phyloP scores from a whole-genome alignment of 257 asterid genomes.

The Nyctanthes arbortristis region DNA sequence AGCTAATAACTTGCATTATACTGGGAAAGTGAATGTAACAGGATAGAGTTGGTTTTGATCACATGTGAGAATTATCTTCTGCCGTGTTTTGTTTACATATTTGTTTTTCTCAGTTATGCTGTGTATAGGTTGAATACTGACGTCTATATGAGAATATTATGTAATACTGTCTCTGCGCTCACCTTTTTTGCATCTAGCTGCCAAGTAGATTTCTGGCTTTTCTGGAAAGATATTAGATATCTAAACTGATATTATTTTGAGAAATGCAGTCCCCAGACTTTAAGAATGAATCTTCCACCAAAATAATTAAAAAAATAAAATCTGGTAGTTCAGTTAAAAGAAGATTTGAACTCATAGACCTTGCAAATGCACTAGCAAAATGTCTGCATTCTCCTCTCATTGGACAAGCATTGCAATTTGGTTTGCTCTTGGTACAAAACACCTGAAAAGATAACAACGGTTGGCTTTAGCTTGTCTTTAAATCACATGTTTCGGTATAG shows the following conservation, averaged over 20 bases:
- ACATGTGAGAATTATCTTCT: neutral
- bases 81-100: neutral
- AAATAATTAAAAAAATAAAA: conserved; percentile 2
- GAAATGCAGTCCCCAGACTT: neutral
- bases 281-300: neutral
- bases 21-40: neutral
- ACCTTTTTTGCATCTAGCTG: neutral
- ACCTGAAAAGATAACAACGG: conserved; percentile 27
- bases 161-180: neutral
- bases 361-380: conserved; percentile 59
- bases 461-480: conserved; percentile 11
- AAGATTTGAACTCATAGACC: conserved; percentile 32
- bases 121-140: neutral
- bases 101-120: neutral
- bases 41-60: neutral
- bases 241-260: neutral
- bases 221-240: neutral
- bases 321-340: conserved; percentile 1
- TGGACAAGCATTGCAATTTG: conserved; percentile 63
- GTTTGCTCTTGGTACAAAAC: conserved; percentile 54
- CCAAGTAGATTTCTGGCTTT: neutral
- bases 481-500: neutral
- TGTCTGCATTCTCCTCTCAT: conserved; percentile 67
- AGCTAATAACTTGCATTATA: neutral
- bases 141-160: neutral